Percentiles rank a stretch among this genome's conserved stretches.
These are phyloP conservation scores for Peronospora destructor DNA, from an alignment of 352 stramenopile genomes.

Conservation along the genomic window DNA sequence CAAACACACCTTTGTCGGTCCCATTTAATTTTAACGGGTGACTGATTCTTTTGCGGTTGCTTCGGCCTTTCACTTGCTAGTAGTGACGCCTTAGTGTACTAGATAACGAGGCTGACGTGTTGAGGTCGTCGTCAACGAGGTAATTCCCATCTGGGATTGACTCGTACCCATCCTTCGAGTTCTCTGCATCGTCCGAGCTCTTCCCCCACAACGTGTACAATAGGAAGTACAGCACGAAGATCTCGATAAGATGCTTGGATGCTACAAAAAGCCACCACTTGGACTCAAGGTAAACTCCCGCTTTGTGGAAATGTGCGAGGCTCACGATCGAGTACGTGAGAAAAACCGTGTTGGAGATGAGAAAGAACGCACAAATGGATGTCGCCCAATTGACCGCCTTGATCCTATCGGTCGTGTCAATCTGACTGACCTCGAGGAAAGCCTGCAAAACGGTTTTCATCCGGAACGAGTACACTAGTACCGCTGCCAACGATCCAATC, in stretches of 20 bases:
- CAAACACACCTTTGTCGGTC: constrained; percentile 2
- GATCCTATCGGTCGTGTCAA: constrained; percentile 94
- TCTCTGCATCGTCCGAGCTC: constrained; percentile 56
- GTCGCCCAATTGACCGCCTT: constrained; percentile 94
- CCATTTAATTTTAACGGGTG: constrained; percentile 12
- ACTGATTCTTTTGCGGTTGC: background rate
- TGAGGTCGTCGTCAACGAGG: constrained; percentile 47
- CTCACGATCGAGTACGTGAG: constrained; percentile 82
- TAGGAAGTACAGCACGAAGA: constrained; percentile 91
- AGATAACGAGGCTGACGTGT: constrained; percentile 27
- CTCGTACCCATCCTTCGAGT: constrained; percentile 66
- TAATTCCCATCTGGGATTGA: constrained; percentile 59
- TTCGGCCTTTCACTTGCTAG: constrained; percentile 11
- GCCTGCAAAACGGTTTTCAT: constrained; percentile 95
- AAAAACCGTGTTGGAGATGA: constrained; percentile 88
- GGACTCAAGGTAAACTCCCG: constrained; percentile 79
- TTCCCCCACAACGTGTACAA: constrained; percentile 91
- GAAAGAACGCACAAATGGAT: constrained; percentile 92
- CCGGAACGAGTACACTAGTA: constrained; percentile 92
- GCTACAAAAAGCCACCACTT: constrained; percentile 89
- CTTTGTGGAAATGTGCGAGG: constrained; percentile 78
- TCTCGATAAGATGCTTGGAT: constrained; percentile 90
- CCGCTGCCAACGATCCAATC: constrained; percentile 83
- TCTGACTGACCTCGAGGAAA: constrained; percentile 93
- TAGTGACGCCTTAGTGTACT: constrained; percentile 27